These are phyloP conservation scores for Naganishia antarctica DNA, from an alignment of 768 basidiomycete genomes.

Conservation along the genomic window DNA sequence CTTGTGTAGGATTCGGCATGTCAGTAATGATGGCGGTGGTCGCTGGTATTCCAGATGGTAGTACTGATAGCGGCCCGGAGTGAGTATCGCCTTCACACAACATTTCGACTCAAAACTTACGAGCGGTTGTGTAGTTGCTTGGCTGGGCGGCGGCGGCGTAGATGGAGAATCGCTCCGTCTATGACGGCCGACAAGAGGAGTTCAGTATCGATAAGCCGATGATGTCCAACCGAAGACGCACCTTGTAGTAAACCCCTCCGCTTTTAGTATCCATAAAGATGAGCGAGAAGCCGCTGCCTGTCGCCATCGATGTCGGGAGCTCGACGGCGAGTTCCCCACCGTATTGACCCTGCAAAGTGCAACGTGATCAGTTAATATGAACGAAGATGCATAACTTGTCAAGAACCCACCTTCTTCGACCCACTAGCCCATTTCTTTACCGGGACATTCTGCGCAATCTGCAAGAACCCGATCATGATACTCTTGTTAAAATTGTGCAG, in stretches of 20 bases:
- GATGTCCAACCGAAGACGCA: neutral
- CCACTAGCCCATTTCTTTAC: slow-evolving; percentile 41
- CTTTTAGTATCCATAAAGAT: slow-evolving; percentile 47
- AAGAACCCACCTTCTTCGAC: slow-evolving; percentile 25
- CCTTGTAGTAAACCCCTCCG: slow-evolving; percentile 42
- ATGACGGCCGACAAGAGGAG: neutral
- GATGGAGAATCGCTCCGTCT: slow-evolving; percentile 41
- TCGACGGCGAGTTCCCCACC: slow-evolving; percentile 19
- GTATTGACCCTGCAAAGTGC: neutral
- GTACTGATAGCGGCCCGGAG: neutral
- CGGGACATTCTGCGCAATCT: slow-evolving; percentile 43
- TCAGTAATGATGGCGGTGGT: slow-evolving; percentile 40
- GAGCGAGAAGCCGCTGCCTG: slow-evolving; percentile 38
- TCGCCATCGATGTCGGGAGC: neutral
- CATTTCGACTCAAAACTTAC: too few relatives aligned
- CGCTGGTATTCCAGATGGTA: slow-evolving; percentile 24
- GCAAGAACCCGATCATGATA: slow-evolving; percentile 44
- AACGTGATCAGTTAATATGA: neutral
- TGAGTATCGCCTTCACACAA: neutral
- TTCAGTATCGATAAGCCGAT: neutral
- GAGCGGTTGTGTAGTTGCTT: slow-evolving; percentile 39
- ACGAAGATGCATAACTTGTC: neutral
- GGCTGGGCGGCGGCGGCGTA: slow-evolving; percentile 30
- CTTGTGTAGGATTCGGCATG: slow-evolving; percentile 44
- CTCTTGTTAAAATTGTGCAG: slow-evolving; percentile 41